Evolutionary conservation across 768 basidiomycete genomes (phyloP).

Genomic region (Paxillus involutus): DNA sequence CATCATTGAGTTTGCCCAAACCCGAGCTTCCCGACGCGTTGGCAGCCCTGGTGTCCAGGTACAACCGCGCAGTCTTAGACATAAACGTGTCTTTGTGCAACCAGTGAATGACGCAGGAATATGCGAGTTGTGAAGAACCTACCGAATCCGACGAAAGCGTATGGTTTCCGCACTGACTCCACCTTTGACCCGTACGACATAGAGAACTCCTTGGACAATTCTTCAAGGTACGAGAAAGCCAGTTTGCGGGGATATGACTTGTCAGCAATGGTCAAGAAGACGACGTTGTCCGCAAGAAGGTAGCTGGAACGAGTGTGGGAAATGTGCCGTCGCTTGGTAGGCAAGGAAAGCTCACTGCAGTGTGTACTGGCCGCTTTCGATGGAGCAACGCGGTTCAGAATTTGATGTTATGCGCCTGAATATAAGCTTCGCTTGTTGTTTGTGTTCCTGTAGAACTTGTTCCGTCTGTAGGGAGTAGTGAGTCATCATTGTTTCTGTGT

Average conservation of each 20-base stretch:
- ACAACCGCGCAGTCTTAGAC: slow-evolving; percentile 94
- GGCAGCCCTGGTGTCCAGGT: slow-evolving; percentile 90
- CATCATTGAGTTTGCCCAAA: slow-evolving; percentile 89
- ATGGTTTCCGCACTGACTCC: slow-evolving; percentile 91
- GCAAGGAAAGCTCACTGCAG: slow-evolving; percentile 69
- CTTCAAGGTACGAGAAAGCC: slow-evolving; percentile 96
- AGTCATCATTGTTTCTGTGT: not conserved
- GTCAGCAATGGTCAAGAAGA: slow-evolving; percentile 94
- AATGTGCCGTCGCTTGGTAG: not conserved
- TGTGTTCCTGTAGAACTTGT: slow-evolving; percentile 92
- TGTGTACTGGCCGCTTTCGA: slow-evolving; percentile 94
- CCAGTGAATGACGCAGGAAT: slow-evolving; percentile 1
- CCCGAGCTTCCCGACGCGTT: slow-evolving; percentile 62
- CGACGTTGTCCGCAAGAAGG: slow-evolving; percentile 90
- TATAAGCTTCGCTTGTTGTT: slow-evolving; percentile 96
- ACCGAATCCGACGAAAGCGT: slow-evolving; percentile 99
- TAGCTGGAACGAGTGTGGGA: slow-evolving; percentile 56
- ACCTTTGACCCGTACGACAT: slow-evolving; percentile 92
- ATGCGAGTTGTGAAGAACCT: slow-evolving; percentile 27
- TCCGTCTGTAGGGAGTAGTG: slow-evolving; percentile 65
- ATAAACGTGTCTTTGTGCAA: slow-evolving; percentile 88
- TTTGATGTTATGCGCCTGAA: slow-evolving; percentile 93
- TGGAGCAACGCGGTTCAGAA: slow-evolving; percentile 93
- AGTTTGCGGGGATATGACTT: slow-evolving; percentile 97
- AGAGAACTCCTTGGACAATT: slow-evolving; percentile 94